phyloP scores from a whole-genome alignment of 2,329 filamentous ascomycete species.

The Diaporthe sp. region DNA sequence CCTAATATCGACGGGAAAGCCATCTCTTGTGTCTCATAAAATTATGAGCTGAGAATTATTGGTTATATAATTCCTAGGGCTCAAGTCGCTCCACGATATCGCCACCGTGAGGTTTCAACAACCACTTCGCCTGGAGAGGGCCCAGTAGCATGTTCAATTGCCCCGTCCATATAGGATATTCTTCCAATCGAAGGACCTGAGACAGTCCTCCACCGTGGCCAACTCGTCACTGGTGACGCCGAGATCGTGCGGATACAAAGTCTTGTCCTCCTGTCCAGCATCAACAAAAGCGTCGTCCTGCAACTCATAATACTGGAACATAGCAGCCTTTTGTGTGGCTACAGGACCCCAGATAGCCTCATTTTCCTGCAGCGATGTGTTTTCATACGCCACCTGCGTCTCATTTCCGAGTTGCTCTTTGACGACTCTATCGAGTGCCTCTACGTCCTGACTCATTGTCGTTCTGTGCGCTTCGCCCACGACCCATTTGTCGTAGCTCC shows the following conservation, averaged over 20 bases:
- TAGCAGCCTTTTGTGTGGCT: neutral
- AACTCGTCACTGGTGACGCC: neutral
- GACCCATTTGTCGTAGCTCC: slow-evolving; percentile 4
- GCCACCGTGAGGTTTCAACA: neutral
- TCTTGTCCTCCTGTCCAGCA: neutral
- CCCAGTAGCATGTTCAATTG: neutral
- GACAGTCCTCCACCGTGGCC: slow-evolving; percentile 7
- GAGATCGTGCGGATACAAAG: neutral
- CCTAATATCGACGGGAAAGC: neutral
- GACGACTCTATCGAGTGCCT: neutral
- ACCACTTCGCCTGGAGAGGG: neutral
- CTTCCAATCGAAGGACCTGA: neutral
- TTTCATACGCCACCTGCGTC: neutral
- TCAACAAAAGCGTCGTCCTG: neutral
- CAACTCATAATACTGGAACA: neutral
- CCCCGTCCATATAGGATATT: neutral
- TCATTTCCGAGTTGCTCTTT: neutral
- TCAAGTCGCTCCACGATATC: neutral
- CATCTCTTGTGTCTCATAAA: neutral
- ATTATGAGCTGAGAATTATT: neutral
- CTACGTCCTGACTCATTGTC: neutral
- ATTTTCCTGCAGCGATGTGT: neutral
- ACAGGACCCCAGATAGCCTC: neutral
- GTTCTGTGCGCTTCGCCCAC: neutral
- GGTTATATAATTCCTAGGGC: neutral